Evolutionary conservation across 306 rosid genomes (phyloP), one percentile per base, ranked within the genome.

Genomic region (Lathyrus sativus): DNA sequence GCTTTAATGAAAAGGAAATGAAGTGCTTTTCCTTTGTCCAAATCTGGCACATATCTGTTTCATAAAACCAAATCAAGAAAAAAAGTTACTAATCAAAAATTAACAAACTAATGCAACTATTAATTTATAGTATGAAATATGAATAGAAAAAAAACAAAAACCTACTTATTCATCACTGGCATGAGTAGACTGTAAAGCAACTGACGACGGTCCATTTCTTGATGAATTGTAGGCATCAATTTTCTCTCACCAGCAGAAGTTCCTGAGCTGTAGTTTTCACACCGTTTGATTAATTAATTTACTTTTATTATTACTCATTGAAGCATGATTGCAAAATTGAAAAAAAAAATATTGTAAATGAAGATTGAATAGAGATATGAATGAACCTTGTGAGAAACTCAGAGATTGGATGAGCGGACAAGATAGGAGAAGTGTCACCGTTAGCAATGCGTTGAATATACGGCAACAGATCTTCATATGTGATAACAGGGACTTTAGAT

Each of bases 221-320:
- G 86, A 17, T 55, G 50, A 71, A 88, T 90, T 6, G 96, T 90
- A 1, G 99, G 99, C 90, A 85, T 90, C 83, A 93, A 33, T 66
- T 93, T 93, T 66, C 96, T 78, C 71, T 93, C 97, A 0, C 99
- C 99, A 4, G 92, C 97, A 0, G 99, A 93, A 7, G 99, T 93
- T 58, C 99, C 99, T 29, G 99, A 93, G 33, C 99, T 93, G 89
- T 49, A 37, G 9, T 61, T 60, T 37, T 24, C 53, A 24, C 13
- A 7, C 6, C 3, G 28, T 17, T 3, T 56, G 29, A 26, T 26
- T 35, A 6, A 6, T 6, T 6, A 33, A 33, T 6, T 33, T 33
- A 33, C 8, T 5, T 5, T 33, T 6, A 33, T 5, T 35, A 54
- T 56, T 24, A 37, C 4, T 57, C 61, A 60, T 75, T 64, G 6